Percentiles rank a stretch among this genome's conserved stretches.
These are phyloP conservation scores for Rossbeevera mucosa DNA, from an alignment of 768 basidiomycete genomes.

Conservation along the genomic window DNA sequence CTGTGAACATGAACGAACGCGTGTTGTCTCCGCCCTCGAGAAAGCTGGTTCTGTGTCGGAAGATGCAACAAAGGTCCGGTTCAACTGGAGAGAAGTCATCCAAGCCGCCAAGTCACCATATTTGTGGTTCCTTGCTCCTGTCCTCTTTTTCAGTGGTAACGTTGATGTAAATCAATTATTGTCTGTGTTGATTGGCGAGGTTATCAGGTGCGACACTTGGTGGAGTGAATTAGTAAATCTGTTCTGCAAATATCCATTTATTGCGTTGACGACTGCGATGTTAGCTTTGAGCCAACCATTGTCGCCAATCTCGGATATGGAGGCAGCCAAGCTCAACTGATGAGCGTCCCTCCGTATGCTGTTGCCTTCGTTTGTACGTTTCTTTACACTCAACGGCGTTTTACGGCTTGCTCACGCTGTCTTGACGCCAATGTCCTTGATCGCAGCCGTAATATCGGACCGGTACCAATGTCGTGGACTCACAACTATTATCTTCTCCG, in stretches of 20 bases:
- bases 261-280: too few relatives aligned
- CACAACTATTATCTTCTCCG: slow-evolving; percentile 39
- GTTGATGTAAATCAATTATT: background rate
- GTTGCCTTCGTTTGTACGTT: slow-evolving; percentile 19
- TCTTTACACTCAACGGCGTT: background rate
- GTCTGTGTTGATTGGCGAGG: background rate
- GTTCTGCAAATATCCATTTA: too few relatives aligned
- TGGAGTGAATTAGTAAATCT: slow-evolving; percentile 24
- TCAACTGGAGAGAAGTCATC: slow-evolving; percentile 55
- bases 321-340: slow-evolving; percentile 38
- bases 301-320: slow-evolving; percentile 47
- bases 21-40: slow-evolving; percentile 30
- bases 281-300: too few relatives aligned
- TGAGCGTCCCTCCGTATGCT: slow-evolving; percentile 33
- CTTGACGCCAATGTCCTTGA: slow-evolving; percentile 29
- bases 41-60: slow-evolving; percentile 31
- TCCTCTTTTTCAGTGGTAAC: slow-evolving; percentile 52
- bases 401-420: background rate
- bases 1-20: slow-evolving; percentile 43
- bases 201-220: slow-evolving; percentile 14
- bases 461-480: slow-evolving; percentile 48
- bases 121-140: slow-evolving; percentile 40
- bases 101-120: slow-evolving; percentile 49
- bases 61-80: slow-evolving; percentile 41
- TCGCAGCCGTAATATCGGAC: slow-evolving; percentile 49